Base-by-base conservation (phyloP, 345 rosid genomes). In the Aquilaria yunnanensis region DNA sequence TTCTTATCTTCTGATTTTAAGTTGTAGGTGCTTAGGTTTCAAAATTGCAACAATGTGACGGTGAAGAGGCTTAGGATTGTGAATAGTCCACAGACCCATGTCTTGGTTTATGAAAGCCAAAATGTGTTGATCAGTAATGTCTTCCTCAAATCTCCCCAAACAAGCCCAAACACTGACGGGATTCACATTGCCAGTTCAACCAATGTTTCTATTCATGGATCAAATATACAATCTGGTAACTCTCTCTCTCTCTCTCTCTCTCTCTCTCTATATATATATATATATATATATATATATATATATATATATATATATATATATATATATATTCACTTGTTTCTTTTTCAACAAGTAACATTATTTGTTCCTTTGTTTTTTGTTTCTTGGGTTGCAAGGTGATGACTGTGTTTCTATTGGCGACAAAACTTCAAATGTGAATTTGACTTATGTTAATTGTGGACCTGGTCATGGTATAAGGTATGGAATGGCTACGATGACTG, bases 351-450 rank as follows among this genome's bases (percentile, higher is more conserved):
- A 13, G 54, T n/a, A 32, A 45, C 33, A 50, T 51, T 63, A 10
- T 32, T 31, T 55, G 16, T 23, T 23, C 23, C 23, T 23, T 23
- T 32, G 11, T 57, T 54, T 9, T 59, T 37, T 6, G 9, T 30
- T 47, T 60, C 14, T 8, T 12, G 31, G 60, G 46, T 56, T 59
- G 37, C 12, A 55, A 83, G 87, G 85, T 61, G 92, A 86, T 64
- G 93, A 81, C 58, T 85, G 92, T 68, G 67, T 85, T 34, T 86
- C 92, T 14, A 71, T 83, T 8, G 73, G 66, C 49, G 51, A 61
- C 0, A 80, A 79, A 14, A 72, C 77, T 14, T 69, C 70, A 12
- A 4, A 57, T 56, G 64, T 79, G 56, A 65, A 60, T 0, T 65
- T 78, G 16, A 52, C 75, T 50, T 61, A 71, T 10, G 48, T 78